Evolutionary conservation across 257 asterid genomes (phyloP), one percentile per base, ranked within the genome.

Genomic region (Przewalskia tangutica): DNA sequence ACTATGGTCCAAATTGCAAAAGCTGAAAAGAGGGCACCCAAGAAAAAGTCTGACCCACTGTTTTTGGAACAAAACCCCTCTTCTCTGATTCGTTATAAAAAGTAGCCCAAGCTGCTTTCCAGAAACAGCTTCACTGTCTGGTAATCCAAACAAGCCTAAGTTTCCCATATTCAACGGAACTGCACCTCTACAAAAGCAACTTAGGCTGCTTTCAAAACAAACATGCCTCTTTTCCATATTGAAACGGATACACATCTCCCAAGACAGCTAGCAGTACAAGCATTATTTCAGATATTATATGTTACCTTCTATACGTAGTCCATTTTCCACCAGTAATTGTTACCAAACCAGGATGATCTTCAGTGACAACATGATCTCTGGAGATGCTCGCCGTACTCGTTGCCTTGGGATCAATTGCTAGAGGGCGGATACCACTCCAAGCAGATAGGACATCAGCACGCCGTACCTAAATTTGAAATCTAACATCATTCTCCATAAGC

Each of bases 291-390:
- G 40, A 48, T 51, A 64, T 11, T 11, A 55, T 17, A 13, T 50
- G 55, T 63, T 91, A 96, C 99, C 99, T 92, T 92, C 99, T 90
- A 84, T 96, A 96, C 4, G 99, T 96, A 63, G 98, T 96, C 99
- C 99, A 96, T 89, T 96, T 96, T 82, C 98, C 99, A 86, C 99
- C 99, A 16, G 99, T 93, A 70, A 94, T 92, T 63, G 99, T 94
- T 10, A 96, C 97, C 86, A 96, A 88, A 88, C 98, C 98, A 54
- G 98, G 98, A 81, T 86, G 84, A 83, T 94, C 98, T 90, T 94
- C 99, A 85, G 88, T 82, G 73, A 96, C 97, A 66, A 96, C 95
- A 76, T 94, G 98, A 86, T 92, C 99, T 82, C 99, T 86, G 63
- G 99, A 96, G 87, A 96, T 93, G 90, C 92, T 94, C 85, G 90